phyloP scores from a whole-genome alignment of 352 stramenopile genomes.

The Globisporangium solare region DNA sequence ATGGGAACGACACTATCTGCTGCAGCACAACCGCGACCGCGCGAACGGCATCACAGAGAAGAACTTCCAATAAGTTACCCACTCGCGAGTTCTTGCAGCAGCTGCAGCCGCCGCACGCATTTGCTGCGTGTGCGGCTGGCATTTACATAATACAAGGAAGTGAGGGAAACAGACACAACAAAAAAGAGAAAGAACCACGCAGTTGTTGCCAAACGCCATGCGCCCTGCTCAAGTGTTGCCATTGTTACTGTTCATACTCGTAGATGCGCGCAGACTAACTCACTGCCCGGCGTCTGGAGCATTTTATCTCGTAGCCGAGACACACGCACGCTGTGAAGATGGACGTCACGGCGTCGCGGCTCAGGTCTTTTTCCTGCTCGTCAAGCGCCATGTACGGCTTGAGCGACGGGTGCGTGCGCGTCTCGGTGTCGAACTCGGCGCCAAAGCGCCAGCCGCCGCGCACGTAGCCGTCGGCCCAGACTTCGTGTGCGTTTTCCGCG shows the following conservation, averaged over 20 bases:
- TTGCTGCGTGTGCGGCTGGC: no score
- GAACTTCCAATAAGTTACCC: background rate
- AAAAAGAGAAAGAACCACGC: background rate
- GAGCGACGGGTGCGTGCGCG: slow-evolving; percentile 50
- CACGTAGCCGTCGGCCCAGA: slow-evolving; percentile 53
- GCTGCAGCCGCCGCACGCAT: no score
- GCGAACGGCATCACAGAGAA: slow-evolving; percentile 1
- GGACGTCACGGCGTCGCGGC: slow-evolving; percentile 36
- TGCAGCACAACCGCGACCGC: slow-evolving; percentile 31
- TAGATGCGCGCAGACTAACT: background rate
- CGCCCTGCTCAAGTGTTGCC: background rate
- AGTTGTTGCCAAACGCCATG: background rate
- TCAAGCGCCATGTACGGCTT: slow-evolving; percentile 55
- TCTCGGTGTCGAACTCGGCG: slow-evolving; percentile 29
- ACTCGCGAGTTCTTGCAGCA: no score
- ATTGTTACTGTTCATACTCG: background rate
- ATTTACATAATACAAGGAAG: no score
- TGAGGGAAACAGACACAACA: background rate
- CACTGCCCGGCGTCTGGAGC: slow-evolving; percentile 11
- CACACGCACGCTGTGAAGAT: slow-evolving; percentile 54
- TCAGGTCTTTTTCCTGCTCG: slow-evolving; percentile 44
- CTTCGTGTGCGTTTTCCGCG: slow-evolving; percentile 65
- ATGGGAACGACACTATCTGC: background rate
- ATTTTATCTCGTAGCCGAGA: slow-evolving; percentile 44
- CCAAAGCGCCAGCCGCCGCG: slow-evolving; percentile 35